These are phyloP conservation scores for Passiflora organensis DNA, from an alignment of 345 rosid species.

Conservation along the genomic window DNA sequence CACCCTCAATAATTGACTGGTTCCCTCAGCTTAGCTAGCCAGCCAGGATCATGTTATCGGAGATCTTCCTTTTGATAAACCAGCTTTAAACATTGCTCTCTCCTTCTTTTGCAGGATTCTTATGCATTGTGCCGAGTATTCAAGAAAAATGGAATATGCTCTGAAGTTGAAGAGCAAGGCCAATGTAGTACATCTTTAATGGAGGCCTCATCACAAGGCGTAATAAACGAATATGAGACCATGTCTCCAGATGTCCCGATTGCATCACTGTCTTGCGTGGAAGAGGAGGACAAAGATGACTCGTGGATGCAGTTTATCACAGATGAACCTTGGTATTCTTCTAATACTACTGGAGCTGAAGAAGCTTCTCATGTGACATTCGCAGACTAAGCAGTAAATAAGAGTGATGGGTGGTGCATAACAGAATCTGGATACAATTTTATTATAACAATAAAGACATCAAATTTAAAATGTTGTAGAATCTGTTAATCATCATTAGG, in stretches of 20 bases:
- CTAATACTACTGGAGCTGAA: slow-evolving; percentile 25
- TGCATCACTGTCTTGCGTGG: slow-evolving; percentile 43
- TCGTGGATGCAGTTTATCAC: slow-evolving; percentile 99
- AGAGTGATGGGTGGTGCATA: too few species aligned
- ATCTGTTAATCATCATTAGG: background rate
- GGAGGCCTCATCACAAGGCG: slow-evolving; percentile 38
- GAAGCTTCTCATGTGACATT: slow-evolving; percentile 7
- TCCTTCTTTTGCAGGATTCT: slow-evolving; percentile 47
- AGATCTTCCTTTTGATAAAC: too few species aligned
- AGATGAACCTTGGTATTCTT: slow-evolving; percentile 78
- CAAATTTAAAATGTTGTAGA: background rate
- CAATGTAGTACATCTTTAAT: slow-evolving; percentile 40
- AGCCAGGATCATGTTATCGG: too few species aligned
- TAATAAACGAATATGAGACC: slow-evolving; percentile 25
- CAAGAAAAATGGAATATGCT: slow-evolving; percentile 81
- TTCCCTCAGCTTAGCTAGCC: too few species aligned
- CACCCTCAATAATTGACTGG: too few species aligned
- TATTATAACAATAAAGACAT: slow-evolving; percentile 7
- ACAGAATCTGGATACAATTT: background rate
- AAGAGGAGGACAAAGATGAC: slow-evolving; percentile 80
- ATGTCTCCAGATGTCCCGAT: slow-evolving; percentile 72
- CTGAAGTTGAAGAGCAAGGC: slow-evolving; percentile 62
- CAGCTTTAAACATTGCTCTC: too few species aligned
- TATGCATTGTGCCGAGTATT: slow-evolving; percentile 91
- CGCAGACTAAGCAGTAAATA: too few species aligned